These are phyloP conservation scores for Corchorus olitorius DNA, from an alignment of 345 rosid genomes.

Conservation along the genomic window DNA sequence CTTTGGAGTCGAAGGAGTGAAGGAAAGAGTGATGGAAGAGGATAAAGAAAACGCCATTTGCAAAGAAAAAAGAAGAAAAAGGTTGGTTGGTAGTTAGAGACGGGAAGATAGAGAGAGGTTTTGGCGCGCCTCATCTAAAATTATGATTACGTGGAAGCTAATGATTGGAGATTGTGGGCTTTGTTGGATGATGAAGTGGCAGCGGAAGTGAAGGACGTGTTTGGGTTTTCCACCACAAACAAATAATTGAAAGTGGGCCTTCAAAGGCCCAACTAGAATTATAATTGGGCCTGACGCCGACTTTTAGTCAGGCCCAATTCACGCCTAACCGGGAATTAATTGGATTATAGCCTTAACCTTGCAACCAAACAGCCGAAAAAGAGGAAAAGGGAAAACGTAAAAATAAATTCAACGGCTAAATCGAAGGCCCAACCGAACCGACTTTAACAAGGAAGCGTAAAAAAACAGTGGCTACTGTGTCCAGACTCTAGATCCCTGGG, in stretches of 20 bases:
- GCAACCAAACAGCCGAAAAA: too few relatives aligned
- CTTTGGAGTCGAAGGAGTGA: constrained; percentile 26
- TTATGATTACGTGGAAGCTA: constrained; percentile 34
- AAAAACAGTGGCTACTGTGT: too few relatives aligned
- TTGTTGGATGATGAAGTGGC: not conserved
- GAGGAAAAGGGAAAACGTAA: too few relatives aligned
- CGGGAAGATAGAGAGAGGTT: constrained; percentile 22
- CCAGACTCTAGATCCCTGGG: too few relatives aligned
- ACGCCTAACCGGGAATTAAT: too few relatives aligned
- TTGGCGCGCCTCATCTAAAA: constrained; percentile 62
- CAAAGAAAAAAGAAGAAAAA: constrained; percentile 2
- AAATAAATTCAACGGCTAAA: too few relatives aligned
- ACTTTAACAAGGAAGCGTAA: too few relatives aligned
- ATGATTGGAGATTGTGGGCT: constrained; percentile 22
- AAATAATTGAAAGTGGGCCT: not conserved
- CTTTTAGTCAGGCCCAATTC: too few relatives aligned
- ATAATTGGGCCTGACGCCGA: too few relatives aligned
- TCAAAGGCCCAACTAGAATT: too few relatives aligned
- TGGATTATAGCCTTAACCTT: too few relatives aligned
- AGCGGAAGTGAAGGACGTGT: constrained; percentile 7
- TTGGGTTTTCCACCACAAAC: constrained; percentile 2
- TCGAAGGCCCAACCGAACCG: too few relatives aligned
- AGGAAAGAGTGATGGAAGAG: constrained; percentile 43
- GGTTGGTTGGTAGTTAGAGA: constrained; percentile 21
- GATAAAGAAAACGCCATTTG: constrained; percentile 63